Percentiles rank a stretch among this genome's conserved stretches.
These are phyloP conservation scores for Cryptococcus deneoformans DNA, from an alignment of 1,284 basidiomycete species.

Conservation along the genomic window DNA sequence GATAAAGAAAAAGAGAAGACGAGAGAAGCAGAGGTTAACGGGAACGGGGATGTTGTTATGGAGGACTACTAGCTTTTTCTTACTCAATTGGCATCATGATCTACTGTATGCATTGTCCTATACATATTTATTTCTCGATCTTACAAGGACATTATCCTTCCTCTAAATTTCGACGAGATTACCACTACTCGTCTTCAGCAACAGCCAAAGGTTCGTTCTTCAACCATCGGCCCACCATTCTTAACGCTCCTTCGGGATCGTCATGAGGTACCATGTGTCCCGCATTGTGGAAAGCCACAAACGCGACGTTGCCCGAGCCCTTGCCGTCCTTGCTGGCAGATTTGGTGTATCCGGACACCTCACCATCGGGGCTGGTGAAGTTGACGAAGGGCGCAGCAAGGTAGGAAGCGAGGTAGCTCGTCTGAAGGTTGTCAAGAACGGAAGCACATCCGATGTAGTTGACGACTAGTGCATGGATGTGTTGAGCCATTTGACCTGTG, in stretches of 20 bases:
- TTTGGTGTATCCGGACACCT: constrained; percentile 42
- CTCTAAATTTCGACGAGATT: background rate
- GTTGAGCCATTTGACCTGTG: background rate
- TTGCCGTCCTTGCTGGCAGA: constrained; percentile 62
- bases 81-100: too few relatives aligned
- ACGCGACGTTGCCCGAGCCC: constrained; percentile 71
- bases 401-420: constrained; percentile 64
- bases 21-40: too few relatives aligned
- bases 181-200: background rate
- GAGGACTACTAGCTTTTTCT: too few relatives aligned
- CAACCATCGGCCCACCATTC: constrained; percentile 59
- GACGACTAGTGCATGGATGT: constrained; percentile 19
- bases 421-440: constrained; percentile 45
- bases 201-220: constrained; percentile 52
- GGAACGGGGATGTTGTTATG: too few relatives aligned
- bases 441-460: constrained; percentile 42
- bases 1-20: background rate
- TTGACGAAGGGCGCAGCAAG: constrained; percentile 55
- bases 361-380: constrained; percentile 52
- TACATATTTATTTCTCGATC: background rate
- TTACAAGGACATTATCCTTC: background rate
- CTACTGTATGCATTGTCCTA: background rate
- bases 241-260: constrained; percentile 69
- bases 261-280: constrained; percentile 82
- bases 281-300: constrained; percentile 66